Conservation (phyloP, 768 basidiomycete genomes). For the Suillus decipiens region DNA sequence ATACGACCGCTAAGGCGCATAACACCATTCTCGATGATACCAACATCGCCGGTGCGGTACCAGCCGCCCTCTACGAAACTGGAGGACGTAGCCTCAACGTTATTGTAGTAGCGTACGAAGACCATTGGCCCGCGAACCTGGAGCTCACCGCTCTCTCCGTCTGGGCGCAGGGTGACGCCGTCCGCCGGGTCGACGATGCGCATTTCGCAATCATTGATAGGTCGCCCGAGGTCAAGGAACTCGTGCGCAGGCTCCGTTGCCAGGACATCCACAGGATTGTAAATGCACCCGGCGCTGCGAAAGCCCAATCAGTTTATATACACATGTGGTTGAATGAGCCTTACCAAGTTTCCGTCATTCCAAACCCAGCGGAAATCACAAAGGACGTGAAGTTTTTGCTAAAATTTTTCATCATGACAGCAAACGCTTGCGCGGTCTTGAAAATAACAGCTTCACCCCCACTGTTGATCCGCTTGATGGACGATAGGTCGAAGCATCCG, state of each 20-base stretch:
- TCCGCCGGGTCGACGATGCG: conserved; percentile 35
- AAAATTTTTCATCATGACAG: conserved; percentile 30
- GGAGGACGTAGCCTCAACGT: conserved; percentile 46
- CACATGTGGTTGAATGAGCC: conserved; percentile 11
- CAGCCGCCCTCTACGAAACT: conserved; percentile 52
- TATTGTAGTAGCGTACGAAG: conserved; percentile 49
- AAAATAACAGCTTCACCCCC: conserved; percentile 45
- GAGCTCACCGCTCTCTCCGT: conserved; percentile 39
- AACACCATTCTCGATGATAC: conserved; percentile 35
- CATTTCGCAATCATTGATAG: conserved; percentile 34
- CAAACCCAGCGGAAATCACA: conserved; percentile 34
- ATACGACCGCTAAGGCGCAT: conserved; percentile 40
- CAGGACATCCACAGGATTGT: conserved; percentile 32
- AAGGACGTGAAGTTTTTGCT: conserved; percentile 19
- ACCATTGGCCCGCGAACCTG: conserved; percentile 44
- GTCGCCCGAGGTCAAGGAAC: conserved; percentile 40
- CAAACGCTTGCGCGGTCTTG: conserved; percentile 40
- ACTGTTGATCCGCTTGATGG: conserved; percentile 38
- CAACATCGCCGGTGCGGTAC: conserved; percentile 62
- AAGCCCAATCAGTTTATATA: neutral
- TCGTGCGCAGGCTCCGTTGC: conserved; percentile 26
- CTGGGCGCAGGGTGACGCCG: conserved; percentile 27
- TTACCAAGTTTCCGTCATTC: conserved; percentile 46
- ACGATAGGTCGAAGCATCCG: conserved; percentile 35
- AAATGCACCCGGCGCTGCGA: conserved; percentile 40